Evolutionary conservation across 176 grass and related monocot species (phyloP).

Genomic region (Raddia guianensis): DNA sequence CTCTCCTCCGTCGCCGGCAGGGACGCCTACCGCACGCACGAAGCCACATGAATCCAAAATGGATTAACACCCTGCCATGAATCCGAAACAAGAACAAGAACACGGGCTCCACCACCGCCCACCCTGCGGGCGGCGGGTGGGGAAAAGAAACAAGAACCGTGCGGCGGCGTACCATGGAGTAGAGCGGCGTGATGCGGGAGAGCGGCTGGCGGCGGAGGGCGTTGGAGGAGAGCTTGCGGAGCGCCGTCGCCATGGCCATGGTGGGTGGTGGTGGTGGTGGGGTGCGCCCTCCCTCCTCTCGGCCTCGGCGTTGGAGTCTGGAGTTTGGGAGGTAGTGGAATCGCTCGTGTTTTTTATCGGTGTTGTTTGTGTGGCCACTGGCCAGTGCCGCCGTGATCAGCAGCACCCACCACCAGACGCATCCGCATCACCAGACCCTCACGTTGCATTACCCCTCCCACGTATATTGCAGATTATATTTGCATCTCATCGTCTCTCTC

Average conservation of each 20-base stretch:
- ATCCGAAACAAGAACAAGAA: neutral
- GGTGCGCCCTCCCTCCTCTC: neutral
- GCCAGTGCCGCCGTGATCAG: conserved; percentile 10
- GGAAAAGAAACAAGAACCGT: neutral
- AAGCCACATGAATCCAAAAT: conserved; percentile 30
- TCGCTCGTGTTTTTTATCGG: conserved; percentile 27
- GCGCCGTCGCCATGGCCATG: conserved; percentile 82
- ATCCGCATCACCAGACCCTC: neutral
- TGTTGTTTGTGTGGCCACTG: neutral
- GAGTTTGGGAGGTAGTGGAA: conserved; percentile 41
- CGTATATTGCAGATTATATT: neutral
- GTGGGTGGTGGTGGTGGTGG: conserved; percentile 32
- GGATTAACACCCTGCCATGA: neutral
- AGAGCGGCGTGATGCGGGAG: conserved; percentile 58
- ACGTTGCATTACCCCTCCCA: neutral
- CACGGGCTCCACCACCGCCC: neutral
- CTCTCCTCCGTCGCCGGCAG: conserved; percentile 70
- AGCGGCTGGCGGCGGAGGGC: conserved; percentile 52
- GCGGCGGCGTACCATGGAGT: conserved; percentile 52
- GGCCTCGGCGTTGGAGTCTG: conserved; percentile 27
- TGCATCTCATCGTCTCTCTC: neutral
- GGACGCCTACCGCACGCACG: conserved; percentile 45
- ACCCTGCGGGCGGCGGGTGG: neutral
- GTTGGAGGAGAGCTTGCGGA: conserved; percentile 64
- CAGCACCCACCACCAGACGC: conserved; percentile 29